These are phyloP conservation scores for Russula griseocarnosa DNA, from an alignment of 768 basidiomycete species.

Conservation along the genomic window DNA sequence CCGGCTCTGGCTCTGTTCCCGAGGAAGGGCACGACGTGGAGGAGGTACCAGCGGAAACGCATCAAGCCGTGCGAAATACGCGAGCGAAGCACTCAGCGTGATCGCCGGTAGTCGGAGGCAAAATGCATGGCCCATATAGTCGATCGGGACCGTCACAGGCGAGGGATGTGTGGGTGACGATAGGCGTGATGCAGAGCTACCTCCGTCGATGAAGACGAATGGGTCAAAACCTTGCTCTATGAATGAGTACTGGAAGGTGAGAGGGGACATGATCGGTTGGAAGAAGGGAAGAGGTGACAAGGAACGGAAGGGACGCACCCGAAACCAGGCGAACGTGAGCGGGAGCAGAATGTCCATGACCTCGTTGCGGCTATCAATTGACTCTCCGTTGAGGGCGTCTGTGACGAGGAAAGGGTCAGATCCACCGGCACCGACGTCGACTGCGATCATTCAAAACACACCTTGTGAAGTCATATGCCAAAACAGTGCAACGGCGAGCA, in stretches of 20 bases:
- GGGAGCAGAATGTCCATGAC: slow-evolving; percentile 21
- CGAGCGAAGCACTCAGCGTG: slow-evolving; percentile 19
- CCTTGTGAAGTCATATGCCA: slow-evolving; percentile 29
- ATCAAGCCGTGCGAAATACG: slow-evolving; percentile 24
- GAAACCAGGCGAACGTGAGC: slow-evolving; percentile 23
- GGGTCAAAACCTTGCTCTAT: slow-evolving; percentile 24
- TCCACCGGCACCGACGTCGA: background rate
- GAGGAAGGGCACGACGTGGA: background rate
- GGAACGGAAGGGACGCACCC: slow-evolving; percentile 16
- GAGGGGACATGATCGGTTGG: slow-evolving; percentile 6
- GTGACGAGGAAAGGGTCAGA: slow-evolving; percentile 9
- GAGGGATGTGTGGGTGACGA: slow-evolving; percentile 7
- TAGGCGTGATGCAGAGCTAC: background rate
- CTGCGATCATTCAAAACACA: slow-evolving; percentile 20
- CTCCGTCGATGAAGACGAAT: slow-evolving; percentile 1
- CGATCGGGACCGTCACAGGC: slow-evolving; percentile 10
- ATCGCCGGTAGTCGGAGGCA: slow-evolving; percentile 21
- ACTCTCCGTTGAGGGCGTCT: slow-evolving; percentile 24
- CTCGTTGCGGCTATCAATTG: slow-evolving; percentile 15
- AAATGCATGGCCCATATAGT: slow-evolving; percentile 15
- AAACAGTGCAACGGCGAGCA: slow-evolving; percentile 27
- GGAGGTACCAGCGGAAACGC: background rate
- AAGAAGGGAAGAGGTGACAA: slow-evolving; percentile 2
- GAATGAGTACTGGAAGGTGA: slow-evolving; percentile 23
- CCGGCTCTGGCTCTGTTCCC: background rate